Evolutionary conservation across 768 basidiomycete genomes (phyloP).

Genomic region (Boletellus ananiceps): DNA sequence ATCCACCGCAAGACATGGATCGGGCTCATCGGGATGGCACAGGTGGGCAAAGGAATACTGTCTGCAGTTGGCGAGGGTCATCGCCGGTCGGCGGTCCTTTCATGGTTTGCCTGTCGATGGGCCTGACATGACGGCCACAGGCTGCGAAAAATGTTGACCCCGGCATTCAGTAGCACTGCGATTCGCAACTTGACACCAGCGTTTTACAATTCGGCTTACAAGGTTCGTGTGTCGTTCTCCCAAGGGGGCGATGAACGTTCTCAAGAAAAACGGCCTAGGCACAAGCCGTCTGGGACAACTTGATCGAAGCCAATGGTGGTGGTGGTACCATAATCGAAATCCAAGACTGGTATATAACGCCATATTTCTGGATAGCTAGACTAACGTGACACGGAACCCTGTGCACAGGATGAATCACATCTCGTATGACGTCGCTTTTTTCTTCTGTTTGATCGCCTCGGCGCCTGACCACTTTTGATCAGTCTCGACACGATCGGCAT

Average conservation of each 20-base stretch:
- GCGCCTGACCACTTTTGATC: neutral
- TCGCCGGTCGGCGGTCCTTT: slow-evolving; percentile 28
- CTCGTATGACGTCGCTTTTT: slow-evolving; percentile 30
- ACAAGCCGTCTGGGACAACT: slow-evolving; percentile 29
- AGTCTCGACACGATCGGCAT: slow-evolving; percentile 43
- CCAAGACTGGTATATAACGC: slow-evolving; percentile 37
- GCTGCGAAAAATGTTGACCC: slow-evolving; percentile 36
- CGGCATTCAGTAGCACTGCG: slow-evolving; percentile 40
- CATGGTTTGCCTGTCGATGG: too few species aligned
- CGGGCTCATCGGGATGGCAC: slow-evolving; percentile 7
- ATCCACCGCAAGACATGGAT: too few species aligned
- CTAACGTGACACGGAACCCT: too few species aligned
- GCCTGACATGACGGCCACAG: slow-evolving; percentile 10
- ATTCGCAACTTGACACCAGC: slow-evolving; percentile 34
- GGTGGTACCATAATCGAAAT: slow-evolving; percentile 39
- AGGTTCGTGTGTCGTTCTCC: slow-evolving; percentile 26
- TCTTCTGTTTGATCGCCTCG: neutral
- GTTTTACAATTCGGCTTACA: slow-evolving; percentile 41
- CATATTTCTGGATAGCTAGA: neutral
- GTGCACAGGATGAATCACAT: slow-evolving; percentile 41
- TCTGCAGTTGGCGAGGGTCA: slow-evolving; percentile 42
- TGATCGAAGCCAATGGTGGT: slow-evolving; percentile 21
- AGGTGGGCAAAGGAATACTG: slow-evolving; percentile 37
- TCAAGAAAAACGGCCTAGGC: slow-evolving; percentile 12
- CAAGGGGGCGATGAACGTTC: too few species aligned